phyloP scores from a whole-genome alignment of 1,284 basidiomycete genomes.

The Volvariella volvacea region DNA sequence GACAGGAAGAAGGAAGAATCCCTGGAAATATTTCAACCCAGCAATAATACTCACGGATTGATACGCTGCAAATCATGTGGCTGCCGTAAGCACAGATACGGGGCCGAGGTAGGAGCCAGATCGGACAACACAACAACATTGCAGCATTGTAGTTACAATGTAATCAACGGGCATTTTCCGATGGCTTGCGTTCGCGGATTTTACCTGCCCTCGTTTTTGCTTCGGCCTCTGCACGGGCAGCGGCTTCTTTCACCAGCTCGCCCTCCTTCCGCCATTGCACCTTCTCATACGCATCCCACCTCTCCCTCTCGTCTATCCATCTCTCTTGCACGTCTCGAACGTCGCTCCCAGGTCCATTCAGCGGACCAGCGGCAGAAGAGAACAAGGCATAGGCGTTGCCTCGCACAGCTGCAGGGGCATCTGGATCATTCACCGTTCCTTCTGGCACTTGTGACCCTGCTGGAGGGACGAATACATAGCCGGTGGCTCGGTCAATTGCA shows the following conservation, averaged over 20 bases:
- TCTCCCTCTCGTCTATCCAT: constrained; percentile 76
- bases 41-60: too few species aligned
- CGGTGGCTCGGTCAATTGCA: constrained; percentile 82
- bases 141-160: too few species aligned
- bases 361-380: constrained; percentile 53
- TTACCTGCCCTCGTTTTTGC: constrained; percentile 8
- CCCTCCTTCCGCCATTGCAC: constrained; percentile 64
- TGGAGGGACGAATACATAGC: constrained; percentile 78
- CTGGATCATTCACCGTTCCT: constrained; percentile 38
- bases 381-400: constrained; percentile 67
- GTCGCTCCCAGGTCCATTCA: constrained; percentile 51
- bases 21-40: too few species aligned
- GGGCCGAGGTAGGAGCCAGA: too few species aligned
- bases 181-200: constrained; percentile 14
- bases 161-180: neutral
- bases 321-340: constrained; percentile 83
- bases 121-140: too few species aligned
- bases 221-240: constrained; percentile 7
- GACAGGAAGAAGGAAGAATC: too few species aligned
- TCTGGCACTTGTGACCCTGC: constrained; percentile 41
- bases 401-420: constrained; percentile 37
- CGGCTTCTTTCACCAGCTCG: constrained; percentile 28
- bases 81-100: too few species aligned
- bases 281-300: constrained; percentile 75
- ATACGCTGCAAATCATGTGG: too few species aligned